Conservation (phyloP, 176 grass and related monocot genomes). For the Chrysopogon serrulatus region DNA sequence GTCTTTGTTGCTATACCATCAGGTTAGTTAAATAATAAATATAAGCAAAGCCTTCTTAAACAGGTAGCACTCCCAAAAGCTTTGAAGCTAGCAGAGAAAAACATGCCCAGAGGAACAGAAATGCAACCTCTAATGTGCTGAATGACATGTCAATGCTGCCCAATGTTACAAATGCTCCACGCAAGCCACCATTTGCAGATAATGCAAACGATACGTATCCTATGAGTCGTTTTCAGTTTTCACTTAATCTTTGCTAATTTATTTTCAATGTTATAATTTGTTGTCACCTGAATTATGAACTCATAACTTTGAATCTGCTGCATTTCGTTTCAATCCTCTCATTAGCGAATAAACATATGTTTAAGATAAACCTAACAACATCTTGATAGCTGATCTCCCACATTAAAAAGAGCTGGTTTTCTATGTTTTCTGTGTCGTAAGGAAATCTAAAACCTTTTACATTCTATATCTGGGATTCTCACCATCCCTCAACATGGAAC, state of each 20-base stretch:
- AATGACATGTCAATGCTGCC: slow-evolving; percentile 36
- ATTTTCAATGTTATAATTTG: slow-evolving; percentile 24
- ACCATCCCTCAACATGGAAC: background rate
- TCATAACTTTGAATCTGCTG: background rate
- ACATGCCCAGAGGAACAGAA: slow-evolving; percentile 39
- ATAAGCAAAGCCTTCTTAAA: slow-evolving; percentile 28
- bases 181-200: slow-evolving; percentile 26
- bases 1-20: slow-evolving; percentile 26
- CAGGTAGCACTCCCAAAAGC: slow-evolving; percentile 73
- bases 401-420: background rate
- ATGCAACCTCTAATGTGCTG: slow-evolving; percentile 40
- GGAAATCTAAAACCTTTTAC: background rate
- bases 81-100: slow-evolving; percentile 51
- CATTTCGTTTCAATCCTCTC: background rate
- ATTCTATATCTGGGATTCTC: slow-evolving; percentile 13
- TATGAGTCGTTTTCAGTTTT: slow-evolving; percentile 4
- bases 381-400: background rate
- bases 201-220: slow-evolving; percentile 64
- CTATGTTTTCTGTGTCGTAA: background rate
- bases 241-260: slow-evolving; percentile 26
- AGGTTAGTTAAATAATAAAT: slow-evolving; percentile 30
- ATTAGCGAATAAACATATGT: background rate
- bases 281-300: background rate
- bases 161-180: slow-evolving; percentile 44
- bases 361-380: background rate